Conservation (phyloP, 495 filamentous ascomycete species). For the Xylaria venustula region DNA sequence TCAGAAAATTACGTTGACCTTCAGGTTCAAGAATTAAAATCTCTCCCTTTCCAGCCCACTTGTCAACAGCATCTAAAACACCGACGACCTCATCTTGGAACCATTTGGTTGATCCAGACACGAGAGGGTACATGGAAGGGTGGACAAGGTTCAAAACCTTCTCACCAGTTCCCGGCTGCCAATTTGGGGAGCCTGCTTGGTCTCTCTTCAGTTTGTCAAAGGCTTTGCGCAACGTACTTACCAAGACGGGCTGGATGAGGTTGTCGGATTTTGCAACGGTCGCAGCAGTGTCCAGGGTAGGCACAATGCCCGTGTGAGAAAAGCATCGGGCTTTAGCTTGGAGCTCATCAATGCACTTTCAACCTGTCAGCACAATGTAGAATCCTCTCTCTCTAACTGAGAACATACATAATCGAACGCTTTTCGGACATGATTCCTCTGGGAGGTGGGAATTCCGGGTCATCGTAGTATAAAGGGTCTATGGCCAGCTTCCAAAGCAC, state of each 20-base stretch:
- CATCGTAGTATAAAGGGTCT: too few species aligned
- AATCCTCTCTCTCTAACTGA: neutral
- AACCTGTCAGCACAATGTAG: neutral
- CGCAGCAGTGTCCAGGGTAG: constrained; percentile 26
- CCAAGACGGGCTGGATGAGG: constrained; percentile 20
- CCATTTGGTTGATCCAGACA: constrained; percentile 43
- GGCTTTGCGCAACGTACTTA: constrained; percentile 13
- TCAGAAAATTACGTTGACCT: too few species aligned
- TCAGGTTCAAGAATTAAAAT: constrained; percentile 39
- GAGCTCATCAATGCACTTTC: constrained; percentile 49
- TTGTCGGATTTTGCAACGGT: constrained; percentile 32
- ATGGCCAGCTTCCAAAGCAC: constrained; percentile 28
- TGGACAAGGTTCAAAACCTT: constrained; percentile 62
- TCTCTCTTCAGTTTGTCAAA: constrained; percentile 39
- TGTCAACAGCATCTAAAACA: constrained; percentile 29
- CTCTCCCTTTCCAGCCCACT: constrained; percentile 33
- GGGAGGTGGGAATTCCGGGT: too few species aligned
- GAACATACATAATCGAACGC: constrained; percentile 45
- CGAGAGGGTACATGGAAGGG: constrained; percentile 60
- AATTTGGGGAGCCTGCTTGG: constrained; percentile 49
- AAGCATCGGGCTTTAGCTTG: constrained; percentile 42
- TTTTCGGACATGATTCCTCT: constrained; percentile 23
- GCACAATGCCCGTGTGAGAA: constrained; percentile 33
- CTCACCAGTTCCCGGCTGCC: constrained; percentile 55
- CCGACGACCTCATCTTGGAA: constrained; percentile 36